Evolutionary conservation across 2,329 filamentous ascomycete species (phyloP).

Genomic region (Monilinia vaccinii-corymbosi): DNA sequence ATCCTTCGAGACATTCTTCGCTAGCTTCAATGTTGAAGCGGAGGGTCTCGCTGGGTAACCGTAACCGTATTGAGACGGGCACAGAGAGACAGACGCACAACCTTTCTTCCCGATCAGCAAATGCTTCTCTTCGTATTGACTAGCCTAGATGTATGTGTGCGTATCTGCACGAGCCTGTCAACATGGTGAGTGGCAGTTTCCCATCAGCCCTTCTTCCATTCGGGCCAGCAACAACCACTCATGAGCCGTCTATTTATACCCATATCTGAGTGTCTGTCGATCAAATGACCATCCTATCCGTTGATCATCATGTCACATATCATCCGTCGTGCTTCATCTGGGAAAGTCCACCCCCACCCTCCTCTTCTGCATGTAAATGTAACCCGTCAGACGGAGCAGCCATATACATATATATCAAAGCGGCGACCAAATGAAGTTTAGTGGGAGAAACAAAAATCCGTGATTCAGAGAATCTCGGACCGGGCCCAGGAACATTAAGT

Average conservation of each 20-base stretch:
- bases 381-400: too few species aligned
- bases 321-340: neutral
- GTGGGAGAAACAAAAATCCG: slow-evolving; percentile 4
- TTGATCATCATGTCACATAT: neutral
- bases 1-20: neutral
- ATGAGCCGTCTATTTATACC: neutral
- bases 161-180: neutral
- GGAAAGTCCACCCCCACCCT: too few species aligned
- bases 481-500: neutral
- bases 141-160: neutral
- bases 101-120: neutral
- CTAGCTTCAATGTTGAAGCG: neutral
- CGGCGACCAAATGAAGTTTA: neutral
- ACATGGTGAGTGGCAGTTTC: neutral
- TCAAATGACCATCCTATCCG: neutral
- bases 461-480: neutral
- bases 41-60: neutral
- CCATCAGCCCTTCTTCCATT: neutral
- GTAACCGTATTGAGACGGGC: neutral
- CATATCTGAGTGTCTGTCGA: neutral
- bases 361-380: too few species aligned
- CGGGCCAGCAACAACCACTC: neutral
- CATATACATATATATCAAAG: too few species aligned
- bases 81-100: neutral
- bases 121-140: neutral